phyloP scores from a whole-genome alignment of 495 filamentous ascomycete genomes.

The Talaromyces nanjingensis region DNA sequence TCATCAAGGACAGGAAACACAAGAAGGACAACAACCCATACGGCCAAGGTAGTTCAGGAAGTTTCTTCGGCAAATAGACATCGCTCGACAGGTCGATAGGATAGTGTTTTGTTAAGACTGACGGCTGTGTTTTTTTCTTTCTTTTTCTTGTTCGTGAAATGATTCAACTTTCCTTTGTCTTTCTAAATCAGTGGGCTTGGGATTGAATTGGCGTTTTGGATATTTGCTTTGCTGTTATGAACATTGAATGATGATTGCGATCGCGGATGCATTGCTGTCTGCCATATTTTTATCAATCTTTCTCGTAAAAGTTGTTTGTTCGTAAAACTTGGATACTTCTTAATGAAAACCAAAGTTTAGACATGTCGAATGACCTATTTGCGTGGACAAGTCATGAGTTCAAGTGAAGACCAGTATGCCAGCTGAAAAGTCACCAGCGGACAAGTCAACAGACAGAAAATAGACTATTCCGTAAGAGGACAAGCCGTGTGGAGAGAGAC shows the following conservation, averaged over 20 bases:
- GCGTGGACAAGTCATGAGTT: background rate
- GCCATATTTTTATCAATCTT: background rate
- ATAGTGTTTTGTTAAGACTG: background rate
- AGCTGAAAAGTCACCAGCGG: background rate
- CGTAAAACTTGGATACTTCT: background rate
- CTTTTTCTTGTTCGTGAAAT: constrained; percentile 7
- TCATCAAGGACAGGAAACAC: constrained; percentile 35
- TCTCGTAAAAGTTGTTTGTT: background rate
- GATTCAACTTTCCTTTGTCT: constrained; percentile 11
- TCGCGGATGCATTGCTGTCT: background rate
- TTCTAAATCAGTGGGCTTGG: background rate
- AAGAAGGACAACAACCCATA: constrained; percentile 18
- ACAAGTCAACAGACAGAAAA: background rate
- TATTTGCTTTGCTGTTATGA: background rate
- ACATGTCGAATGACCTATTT: background rate
- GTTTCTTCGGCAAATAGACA: constrained; percentile 39
- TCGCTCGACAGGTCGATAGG: background rate
- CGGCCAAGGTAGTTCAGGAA: constrained; percentile 13
- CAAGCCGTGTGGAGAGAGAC: background rate
- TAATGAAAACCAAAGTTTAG: background rate
- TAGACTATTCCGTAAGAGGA: background rate
- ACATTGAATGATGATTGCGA: background rate
- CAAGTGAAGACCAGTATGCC: background rate
- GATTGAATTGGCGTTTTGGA: background rate
- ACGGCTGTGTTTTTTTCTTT: background rate